Conservation (phyloP, 2,329 filamentous ascomycete species). For the Aspergillus texensis region DNA sequence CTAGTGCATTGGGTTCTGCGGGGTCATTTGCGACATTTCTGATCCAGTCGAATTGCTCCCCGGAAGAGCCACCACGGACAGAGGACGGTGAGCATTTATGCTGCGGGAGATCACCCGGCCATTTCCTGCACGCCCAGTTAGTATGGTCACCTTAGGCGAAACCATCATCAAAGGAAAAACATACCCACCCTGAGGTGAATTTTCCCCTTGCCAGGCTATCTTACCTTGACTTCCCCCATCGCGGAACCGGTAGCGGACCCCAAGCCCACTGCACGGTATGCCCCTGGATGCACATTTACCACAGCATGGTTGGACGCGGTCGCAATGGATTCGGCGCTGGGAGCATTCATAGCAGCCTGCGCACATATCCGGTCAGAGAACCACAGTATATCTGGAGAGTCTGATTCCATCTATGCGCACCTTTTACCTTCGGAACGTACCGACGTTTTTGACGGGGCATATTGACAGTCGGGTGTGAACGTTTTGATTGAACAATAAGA, state of each 20-base stretch:
- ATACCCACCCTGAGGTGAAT: neutral
- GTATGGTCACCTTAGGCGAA: neutral
- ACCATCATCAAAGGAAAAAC: neutral
- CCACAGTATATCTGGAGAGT: neutral
- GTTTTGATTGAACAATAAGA: neutral
- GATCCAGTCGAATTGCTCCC: neutral
- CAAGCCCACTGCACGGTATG: slow-evolving; percentile 13
- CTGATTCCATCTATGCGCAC: neutral
- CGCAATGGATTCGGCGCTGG: slow-evolving; percentile 21
- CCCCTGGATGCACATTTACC: slow-evolving; percentile 17
- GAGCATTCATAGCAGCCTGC: slow-evolving; percentile 27
- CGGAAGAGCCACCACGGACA: neutral
- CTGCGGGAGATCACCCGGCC: neutral
- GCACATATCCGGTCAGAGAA: neutral
- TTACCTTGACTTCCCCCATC: slow-evolving; percentile 9
- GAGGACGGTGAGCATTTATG: neutral
- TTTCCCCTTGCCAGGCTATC: neutral
- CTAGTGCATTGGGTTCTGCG: neutral
- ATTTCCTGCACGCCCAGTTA: neutral
- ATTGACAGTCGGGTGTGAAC: neutral
- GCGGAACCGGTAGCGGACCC: slow-evolving; percentile 17
- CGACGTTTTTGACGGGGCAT: slow-evolving; percentile 4
- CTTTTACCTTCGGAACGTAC: slow-evolving; percentile 4
- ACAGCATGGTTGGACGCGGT: slow-evolving; percentile 11
- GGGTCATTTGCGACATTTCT: neutral